A percentile compares a stretch with the other conserved stretches of the same genome.
These are phyloP conservation scores for Pseudopyricularia javanii DNA, from an alignment of 2,329 filamentous ascomycete genomes.

Conservation along the genomic window DNA sequence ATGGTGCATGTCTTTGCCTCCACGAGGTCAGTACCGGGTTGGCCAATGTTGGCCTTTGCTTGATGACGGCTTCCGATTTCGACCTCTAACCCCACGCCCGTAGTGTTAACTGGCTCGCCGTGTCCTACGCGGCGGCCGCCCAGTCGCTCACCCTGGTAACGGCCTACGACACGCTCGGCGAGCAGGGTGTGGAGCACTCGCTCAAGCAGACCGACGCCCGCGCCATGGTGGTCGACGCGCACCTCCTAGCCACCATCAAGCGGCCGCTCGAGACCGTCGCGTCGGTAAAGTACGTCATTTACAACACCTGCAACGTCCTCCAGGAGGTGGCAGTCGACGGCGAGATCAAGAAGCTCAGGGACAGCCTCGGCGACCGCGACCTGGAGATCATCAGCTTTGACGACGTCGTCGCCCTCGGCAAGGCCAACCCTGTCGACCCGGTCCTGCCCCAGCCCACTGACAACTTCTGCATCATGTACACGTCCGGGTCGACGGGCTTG, in stretches of 20 bases:
- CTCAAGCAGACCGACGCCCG: constrained; percentile 68
- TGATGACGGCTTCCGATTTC: too few relatives aligned
- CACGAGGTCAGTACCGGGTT: constrained; percentile 48
- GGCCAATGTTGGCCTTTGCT: neutral
- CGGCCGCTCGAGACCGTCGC: constrained; percentile 43
- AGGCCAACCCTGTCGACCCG: constrained; percentile 59
- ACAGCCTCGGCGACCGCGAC: constrained; percentile 30
- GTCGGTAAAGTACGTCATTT: constrained; percentile 46
- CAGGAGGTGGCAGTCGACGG: constrained; percentile 14
- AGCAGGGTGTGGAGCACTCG: constrained; percentile 75
- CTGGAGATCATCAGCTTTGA: constrained; percentile 41
- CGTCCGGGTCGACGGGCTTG: constrained; percentile 77
- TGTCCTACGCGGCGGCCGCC: constrained; percentile 64
- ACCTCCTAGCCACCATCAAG: constrained; percentile 52
- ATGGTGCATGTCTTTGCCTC: constrained; percentile 72
- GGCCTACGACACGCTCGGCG: constrained; percentile 84
- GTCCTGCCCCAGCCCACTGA: constrained; percentile 63
- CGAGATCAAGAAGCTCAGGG: constrained; percentile 43
- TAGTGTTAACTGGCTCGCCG: constrained; percentile 72
- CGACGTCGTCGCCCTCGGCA: constrained; percentile 42
- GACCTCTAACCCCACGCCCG: neutral
- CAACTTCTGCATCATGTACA: constrained; percentile 76
- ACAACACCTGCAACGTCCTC: constrained; percentile 28
- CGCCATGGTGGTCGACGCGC: constrained; percentile 79
- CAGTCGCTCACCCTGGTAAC: constrained; percentile 90